A percentile compares a stretch with the other conserved stretches of the same genome.
Evolutionary conservation across 257 asterid species (phyloP).

Genomic region (Rubia yunnanensis): DNA sequence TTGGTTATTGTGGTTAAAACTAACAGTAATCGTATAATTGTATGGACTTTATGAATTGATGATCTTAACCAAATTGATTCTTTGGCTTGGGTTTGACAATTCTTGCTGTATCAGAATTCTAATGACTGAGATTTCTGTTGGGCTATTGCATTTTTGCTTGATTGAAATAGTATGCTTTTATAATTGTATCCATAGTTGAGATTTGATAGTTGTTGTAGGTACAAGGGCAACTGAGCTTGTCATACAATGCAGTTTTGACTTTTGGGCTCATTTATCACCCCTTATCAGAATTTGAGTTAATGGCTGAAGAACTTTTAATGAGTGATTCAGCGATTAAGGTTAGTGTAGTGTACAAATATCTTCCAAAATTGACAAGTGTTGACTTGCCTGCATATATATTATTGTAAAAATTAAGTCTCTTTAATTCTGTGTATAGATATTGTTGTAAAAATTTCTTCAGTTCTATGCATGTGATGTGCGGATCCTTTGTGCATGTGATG

Average conservation of each 20-base stretch:
- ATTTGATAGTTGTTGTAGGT: conserved; percentile 35
- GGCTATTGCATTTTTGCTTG: not conserved
- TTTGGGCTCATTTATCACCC: conserved; percentile 68
- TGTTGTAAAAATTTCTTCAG: too few species aligned
- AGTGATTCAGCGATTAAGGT: conserved; percentile 79
- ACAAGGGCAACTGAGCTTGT: conserved; percentile 80
- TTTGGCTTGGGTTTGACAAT: conserved; percentile 1
- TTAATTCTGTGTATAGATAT: too few species aligned
- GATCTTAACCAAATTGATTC: not conserved
- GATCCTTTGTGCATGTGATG: conserved; percentile 5
- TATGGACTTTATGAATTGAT: not conserved
- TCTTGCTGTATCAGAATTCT: not conserved
- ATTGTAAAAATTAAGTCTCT: conserved; percentile 8
- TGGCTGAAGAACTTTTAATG: conserved; percentile 94
- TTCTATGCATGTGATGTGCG: not conserved
- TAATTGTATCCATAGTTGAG: not conserved
- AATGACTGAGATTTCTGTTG: not conserved
- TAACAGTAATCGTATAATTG: not conserved
- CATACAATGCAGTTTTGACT: conserved; percentile 66
- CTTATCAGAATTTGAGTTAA: conserved; percentile 69
- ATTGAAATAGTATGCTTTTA: not conserved
- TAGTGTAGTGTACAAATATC: not conserved
- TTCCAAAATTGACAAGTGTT: not conserved
- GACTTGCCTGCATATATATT: conserved; percentile 4
- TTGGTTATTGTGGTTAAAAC: not conserved